Evolutionary conservation across 2,329 filamentous ascomycete species (phyloP), one percentile per base, ranked within the genome.

Genomic region (Cytospora chrysosperma): DNA sequence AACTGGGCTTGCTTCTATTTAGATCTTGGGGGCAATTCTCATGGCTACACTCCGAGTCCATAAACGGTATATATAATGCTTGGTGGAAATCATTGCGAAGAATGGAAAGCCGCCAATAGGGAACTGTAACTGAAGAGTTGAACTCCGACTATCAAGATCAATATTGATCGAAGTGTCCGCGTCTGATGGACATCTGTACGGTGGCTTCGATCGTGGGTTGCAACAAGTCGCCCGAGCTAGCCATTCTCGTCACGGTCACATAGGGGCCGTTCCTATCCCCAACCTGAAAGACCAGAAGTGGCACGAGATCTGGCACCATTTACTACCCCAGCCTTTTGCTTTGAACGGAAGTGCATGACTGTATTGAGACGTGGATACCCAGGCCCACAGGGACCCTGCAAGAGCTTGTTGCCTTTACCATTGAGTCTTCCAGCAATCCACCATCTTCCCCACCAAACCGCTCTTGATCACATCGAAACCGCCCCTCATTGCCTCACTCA

Each of bases 401-500:
- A 12, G 19, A 12, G 19, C 7, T 47, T 47, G 43, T 47, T 47
- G n/a, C n/a, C n/a, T 21, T 24, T 55, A 61, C 51, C 58, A 61
- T 17, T 61, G 51, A 28, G 27, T 55, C 28, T 61, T 64, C 70
- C 76, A 79, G 65, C 70, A 73, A 26, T 66, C 62, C 6, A 79
- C 71, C 70, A 77, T 74, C 69, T 72, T 79, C 40, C 61, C 64
- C 10, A 81, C 70, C 26, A 79, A 65, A 1, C 76, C 75, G 69
- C 71, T 76, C 1, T 68, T 70, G 27, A 78, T 70, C n/a, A 80
- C 72, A 64, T 76, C 72, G 58, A 70, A 74, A 0, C 77, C 74
- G 19, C 69, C 61, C 2, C 68, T 69, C 12, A 81, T 73, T 3
- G 72, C 69, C 15, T 69, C 61, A 50, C 75, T 77, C 40, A 70